phyloP scores from a whole-genome alignment of 148 eudicot genomes.

The Chenopodium berlandieri region DNA sequence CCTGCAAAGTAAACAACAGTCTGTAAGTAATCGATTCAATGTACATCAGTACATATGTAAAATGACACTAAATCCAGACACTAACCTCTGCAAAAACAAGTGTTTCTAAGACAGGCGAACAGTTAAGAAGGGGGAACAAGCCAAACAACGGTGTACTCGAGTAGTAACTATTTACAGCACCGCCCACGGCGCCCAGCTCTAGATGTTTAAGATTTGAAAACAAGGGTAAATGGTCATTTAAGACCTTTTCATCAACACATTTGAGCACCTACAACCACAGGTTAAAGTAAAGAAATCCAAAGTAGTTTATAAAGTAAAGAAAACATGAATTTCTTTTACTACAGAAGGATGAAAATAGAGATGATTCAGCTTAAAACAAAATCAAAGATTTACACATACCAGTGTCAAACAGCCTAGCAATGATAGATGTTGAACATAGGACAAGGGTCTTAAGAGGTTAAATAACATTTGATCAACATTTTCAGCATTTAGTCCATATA shows the following conservation, averaged over 20 bases:
- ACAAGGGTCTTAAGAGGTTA: constrained; percentile 11
- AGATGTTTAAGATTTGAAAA: constrained; percentile 9
- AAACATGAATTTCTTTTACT: too few species aligned
- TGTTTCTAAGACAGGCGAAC: neutral
- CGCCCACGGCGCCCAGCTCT: neutral
- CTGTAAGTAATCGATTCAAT: neutral
- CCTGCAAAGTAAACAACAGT: neutral
- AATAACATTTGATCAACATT: neutral
- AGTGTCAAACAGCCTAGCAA: neutral
- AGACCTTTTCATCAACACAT: neutral
- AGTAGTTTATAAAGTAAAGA: neutral
- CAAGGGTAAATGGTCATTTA: constrained; percentile 3
- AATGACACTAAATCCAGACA: neutral
- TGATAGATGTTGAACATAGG: constrained; percentile 18
- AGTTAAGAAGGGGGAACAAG: neutral
- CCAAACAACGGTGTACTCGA: constrained; percentile 2
- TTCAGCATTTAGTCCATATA: neutral
- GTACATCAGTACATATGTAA: neutral
- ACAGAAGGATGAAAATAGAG: too few species aligned
- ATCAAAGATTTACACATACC: neutral
- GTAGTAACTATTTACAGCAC: neutral
- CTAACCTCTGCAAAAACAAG: neutral
- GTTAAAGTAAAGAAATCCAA: too few species aligned
- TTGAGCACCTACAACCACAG: neutral
- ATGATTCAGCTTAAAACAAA: neutral